Conservation (phyloP, 805 yeast species). For the Candida tallmaniae region DNA sequence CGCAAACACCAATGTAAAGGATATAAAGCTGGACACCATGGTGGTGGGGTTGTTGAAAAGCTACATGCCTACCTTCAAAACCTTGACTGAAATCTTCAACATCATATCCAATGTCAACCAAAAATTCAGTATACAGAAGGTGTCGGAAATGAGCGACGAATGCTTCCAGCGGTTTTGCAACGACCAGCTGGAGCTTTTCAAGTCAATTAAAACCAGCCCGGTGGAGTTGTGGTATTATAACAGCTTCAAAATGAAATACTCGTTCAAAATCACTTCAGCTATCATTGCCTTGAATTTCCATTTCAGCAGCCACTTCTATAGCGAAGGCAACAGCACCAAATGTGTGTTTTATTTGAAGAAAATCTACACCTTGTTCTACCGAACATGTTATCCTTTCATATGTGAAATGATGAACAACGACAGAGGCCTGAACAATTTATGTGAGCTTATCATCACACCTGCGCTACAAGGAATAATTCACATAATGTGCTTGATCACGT, state of each 20-base stretch:
- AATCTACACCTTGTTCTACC: slow-evolving; percentile 20
- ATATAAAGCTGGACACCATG: slow-evolving; percentile 12
- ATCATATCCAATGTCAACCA: slow-evolving; percentile 14
- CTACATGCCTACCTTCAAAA: slow-evolving; percentile 5
- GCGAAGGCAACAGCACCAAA: slow-evolving; percentile 18
- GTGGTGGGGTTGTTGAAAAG: slow-evolving; percentile 5
- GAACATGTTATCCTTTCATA: slow-evolving; percentile 13
- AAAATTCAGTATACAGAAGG: slow-evolving; percentile 10
- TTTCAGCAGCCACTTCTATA: slow-evolving; percentile 37
- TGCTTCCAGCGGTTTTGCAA: slow-evolving; percentile 8
- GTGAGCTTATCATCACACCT: slow-evolving; percentile 33
- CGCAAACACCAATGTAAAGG: slow-evolving; percentile 13
- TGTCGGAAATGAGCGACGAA: slow-evolving; percentile 8
- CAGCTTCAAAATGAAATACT: slow-evolving; percentile 4
- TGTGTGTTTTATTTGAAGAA: slow-evolving; percentile 31
- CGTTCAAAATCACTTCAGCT: slow-evolving; percentile 4
- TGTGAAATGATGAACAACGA: slow-evolving; percentile 6
- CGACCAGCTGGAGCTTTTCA: slow-evolving; percentile 2
- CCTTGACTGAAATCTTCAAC: slow-evolving; percentile 11
- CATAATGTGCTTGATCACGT: slow-evolving; percentile 24
- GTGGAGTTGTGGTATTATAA: slow-evolving; percentile 4
- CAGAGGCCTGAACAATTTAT: slow-evolving; percentile 14
- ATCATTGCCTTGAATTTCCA: slow-evolving; percentile 20
- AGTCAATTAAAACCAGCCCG: not conserved
- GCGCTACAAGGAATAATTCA: slow-evolving; percentile 32